Evolutionary conservation across 2,329 filamentous ascomycete genomes (phyloP).

Genomic region (Pestalotiopsis sp.): DNA sequence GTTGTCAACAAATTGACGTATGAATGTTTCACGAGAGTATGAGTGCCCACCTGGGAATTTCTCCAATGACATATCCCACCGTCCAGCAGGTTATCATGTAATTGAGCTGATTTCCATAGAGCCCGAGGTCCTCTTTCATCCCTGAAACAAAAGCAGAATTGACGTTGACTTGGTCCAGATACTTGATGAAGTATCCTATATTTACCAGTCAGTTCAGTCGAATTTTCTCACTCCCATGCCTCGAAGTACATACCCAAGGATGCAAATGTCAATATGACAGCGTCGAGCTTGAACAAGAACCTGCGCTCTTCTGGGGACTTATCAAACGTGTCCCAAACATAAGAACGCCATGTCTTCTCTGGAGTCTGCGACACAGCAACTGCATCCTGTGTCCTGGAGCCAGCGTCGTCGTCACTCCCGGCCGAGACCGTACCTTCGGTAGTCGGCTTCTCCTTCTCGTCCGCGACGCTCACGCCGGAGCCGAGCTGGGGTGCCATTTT

Average conservation of each 20-base stretch:
- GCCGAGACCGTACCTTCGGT: background rate
- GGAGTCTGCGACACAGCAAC: conserved; percentile 27
- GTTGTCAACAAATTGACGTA: background rate
- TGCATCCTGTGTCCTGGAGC: background rate
- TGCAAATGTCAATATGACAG: conserved; percentile 41
- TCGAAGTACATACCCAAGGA: conserved; percentile 29
- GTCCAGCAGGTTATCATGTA: conserved; percentile 33
- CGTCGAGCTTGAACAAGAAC: conserved; percentile 46
- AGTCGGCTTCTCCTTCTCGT: conserved; percentile 12
- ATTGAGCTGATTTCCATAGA: conserved; percentile 43
- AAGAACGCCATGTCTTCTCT: conserved; percentile 46
- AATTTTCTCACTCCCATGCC: background rate
- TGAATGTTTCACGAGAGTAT: background rate
- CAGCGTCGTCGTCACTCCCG: background rate
- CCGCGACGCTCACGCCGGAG: background rate
- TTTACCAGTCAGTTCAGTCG: background rate
- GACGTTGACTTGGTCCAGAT: conserved; percentile 35
- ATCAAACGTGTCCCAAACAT: conserved; percentile 52
- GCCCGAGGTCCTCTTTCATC: conserved; percentile 44
- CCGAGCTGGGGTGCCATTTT: background rate
- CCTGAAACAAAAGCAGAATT: conserved; percentile 48
- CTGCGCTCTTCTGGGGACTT: conserved; percentile 41
- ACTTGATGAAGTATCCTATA: conserved; percentile 38
- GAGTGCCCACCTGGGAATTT: conserved; percentile 29
- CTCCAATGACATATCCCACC: conserved; percentile 33